A percentile compares a stretch with the other conserved stretches of the same genome.
These are phyloP conservation scores for Apiospora malaysiana DNA, from an alignment of 2,329 filamentous ascomycete genomes.

Conservation along the genomic window DNA sequence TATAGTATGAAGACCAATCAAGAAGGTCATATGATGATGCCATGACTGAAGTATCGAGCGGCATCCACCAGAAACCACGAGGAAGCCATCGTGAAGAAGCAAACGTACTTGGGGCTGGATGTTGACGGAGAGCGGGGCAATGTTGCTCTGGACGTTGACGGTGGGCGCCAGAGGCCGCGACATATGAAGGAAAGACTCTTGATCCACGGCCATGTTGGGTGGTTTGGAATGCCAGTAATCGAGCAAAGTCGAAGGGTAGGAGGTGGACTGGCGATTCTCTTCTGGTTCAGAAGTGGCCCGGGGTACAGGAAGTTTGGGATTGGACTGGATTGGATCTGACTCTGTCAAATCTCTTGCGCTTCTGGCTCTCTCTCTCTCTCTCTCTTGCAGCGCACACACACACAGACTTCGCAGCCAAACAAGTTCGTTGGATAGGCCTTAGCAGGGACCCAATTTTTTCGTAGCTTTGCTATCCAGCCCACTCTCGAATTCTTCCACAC, in stretches of 20 bases:
- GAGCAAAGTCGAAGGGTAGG: slow-evolving; percentile 9
- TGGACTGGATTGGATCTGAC: slow-evolving; percentile 8
- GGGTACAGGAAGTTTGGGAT: slow-evolving; percentile 10
- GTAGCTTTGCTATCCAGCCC: slow-evolving; percentile 12
- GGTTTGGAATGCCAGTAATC: slow-evolving; percentile 25
- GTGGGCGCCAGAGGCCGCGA: slow-evolving; percentile 88
- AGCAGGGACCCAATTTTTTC: slow-evolving; percentile 7
- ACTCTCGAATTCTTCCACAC: slow-evolving; percentile 39
- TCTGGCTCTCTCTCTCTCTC: not conserved
- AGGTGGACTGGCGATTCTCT: slow-evolving; percentile 22
- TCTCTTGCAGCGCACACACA: not conserved
- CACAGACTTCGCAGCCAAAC: slow-evolving; percentile 5
- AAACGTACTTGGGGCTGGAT: slow-evolving; percentile 88
- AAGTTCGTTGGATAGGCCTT: slow-evolving; percentile 9
- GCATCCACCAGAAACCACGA: not conserved
- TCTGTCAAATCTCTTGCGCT: slow-evolving; percentile 8
- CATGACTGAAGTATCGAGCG: not conserved
- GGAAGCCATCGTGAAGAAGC: slow-evolving; percentile 20
- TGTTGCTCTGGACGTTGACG: slow-evolving; percentile 80
- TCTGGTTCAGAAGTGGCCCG: slow-evolving; percentile 12
- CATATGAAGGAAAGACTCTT: slow-evolving; percentile 91
- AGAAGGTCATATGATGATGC: not conserved
- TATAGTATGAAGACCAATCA: not conserved
- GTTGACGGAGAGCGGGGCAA: slow-evolving; percentile 89
- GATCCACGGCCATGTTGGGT: slow-evolving; percentile 78